Evolutionary conservation across 345 rosid genomes (phyloP).

Genomic region (sweet orange (Citrus sinensis)): DNA sequence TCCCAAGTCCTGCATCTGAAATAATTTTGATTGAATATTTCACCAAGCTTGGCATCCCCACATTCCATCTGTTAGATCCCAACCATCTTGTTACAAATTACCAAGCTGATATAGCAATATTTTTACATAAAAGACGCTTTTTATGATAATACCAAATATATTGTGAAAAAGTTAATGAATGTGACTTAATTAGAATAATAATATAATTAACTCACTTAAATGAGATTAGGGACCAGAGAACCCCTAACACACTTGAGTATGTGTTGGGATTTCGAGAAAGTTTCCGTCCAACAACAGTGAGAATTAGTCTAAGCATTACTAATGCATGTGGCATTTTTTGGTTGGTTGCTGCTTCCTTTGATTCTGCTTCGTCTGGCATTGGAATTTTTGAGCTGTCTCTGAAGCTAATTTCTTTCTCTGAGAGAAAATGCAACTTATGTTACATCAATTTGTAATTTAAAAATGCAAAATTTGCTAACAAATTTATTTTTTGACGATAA

Average conservation of each 20-base stretch:
- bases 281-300: conserved; percentile 45
- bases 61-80: conserved; percentile 48
- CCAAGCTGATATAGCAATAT: background rate
- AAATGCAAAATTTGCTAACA: no score
- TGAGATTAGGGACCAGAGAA: conserved; percentile 54
- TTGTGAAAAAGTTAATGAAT: background rate
- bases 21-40: conserved; percentile 63
- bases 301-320: conserved; percentile 43
- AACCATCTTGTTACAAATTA: background rate
- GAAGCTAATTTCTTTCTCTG: conserved; percentile 53
- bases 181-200: background rate
- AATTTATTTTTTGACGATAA: no score
- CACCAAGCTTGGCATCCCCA: conserved; percentile 60
- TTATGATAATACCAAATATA: no score
- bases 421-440: background rate
- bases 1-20: conserved; percentile 81
- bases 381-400: conserved; percentile 32
- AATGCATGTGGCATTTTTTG: conserved; percentile 48
- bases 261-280: conserved; percentile 59
- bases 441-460: background rate
- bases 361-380: conserved; percentile 21
- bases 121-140: background rate
- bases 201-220: conserved; percentile 33
- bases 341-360: conserved; percentile 11
- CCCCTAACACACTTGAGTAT: conserved; percentile 50